Base-by-base conservation (phyloP, 108 stramenopile genomes). In the Cyclotella cryptica region DNA sequence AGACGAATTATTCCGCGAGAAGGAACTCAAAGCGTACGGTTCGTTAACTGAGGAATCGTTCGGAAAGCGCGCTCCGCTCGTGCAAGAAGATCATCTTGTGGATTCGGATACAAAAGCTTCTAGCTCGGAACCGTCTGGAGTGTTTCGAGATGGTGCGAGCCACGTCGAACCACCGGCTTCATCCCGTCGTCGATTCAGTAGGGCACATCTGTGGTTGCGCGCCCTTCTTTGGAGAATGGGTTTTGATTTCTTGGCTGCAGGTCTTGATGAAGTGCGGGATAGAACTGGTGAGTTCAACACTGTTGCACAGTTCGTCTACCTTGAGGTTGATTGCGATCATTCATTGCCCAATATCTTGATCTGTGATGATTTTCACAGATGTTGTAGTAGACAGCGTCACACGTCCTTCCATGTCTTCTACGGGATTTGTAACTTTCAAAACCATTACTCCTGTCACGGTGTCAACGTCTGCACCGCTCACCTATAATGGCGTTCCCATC, bases 391-490 rank as follows among this genome's bases (percentile, higher is more conserved):
- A 86, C 79, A 84, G 68, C 49, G 78, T 83, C 30, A 80, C 74
- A 45, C 66, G 73, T 45, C 75, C 82, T 30, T 84, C 86, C 15
- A 84, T 85, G 85, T 83, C 81, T 9, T 78, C 76, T 10, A 88
- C 85, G 26, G 87, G 87, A 46, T 89, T 89, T 62, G 84, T 89
- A 17, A 89, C 88, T 18, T 89, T 89, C 77, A 75, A 71, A 60
- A 83, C 80, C 21, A 84, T 86, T 19, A 77, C 72, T 21, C 69
- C 84, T 22, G 86, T 81, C 24, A 77, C 88, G 11, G 74, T 72
- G 28, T 75, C 86, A 43, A 79, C 78, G 18, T 80, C 75, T 17
- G 78, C 77, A 29, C 78, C 79, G 24, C 61, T 86, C 14, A 85
- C 84, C n/a, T 79, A 85, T 39, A 81, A 80, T 66, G 55, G 82